These are phyloP conservation scores for Codiaeum variegatum DNA, from an alignment of 441 rosid genomes.

Conservation along the genomic window DNA sequence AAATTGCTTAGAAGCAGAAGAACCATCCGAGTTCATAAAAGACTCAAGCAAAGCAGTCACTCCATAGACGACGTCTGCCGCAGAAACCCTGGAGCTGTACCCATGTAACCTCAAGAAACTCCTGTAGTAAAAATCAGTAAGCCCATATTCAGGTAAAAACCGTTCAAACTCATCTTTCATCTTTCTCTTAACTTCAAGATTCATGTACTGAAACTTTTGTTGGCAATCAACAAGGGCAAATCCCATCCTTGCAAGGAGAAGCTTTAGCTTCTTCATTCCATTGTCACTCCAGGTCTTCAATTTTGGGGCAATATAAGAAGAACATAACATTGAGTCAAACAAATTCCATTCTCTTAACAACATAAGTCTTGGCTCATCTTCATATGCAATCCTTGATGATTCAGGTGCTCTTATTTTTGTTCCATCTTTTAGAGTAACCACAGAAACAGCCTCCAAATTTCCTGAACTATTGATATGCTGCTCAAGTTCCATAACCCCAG, in stretches of 20 bases:
- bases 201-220: conserved; percentile 94
- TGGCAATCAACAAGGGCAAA: conserved; percentile 88
- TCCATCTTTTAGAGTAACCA: conserved; percentile 81
- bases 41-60: conserved; percentile 94
- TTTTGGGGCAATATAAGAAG: conserved; percentile 75
- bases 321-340: conserved; percentile 92
- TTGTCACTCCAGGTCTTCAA: conserved; percentile 94
- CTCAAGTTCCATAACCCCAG: conserved; percentile 95
- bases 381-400: conserved; percentile 75
- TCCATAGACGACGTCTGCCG: conserved; percentile 93
- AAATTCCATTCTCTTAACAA: conserved; percentile 84
- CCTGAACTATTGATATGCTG: conserved; percentile 86
- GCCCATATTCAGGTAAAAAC: conserved; percentile 82
- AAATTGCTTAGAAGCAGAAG: conserved; percentile 82
- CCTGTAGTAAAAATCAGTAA: conserved; percentile 75
- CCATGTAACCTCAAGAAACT: conserved; percentile 79
- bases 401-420: conserved; percentile 84
- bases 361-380: conserved; percentile 88
- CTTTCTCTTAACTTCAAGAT: conserved; percentile 68
- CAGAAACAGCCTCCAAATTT: conserved; percentile 69
- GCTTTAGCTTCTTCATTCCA: conserved; percentile 86
- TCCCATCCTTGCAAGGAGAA: conserved; percentile 89
- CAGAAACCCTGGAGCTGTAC: conserved; percentile 85
- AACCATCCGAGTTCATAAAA: conserved; percentile 60
- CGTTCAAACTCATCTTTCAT: conserved; percentile 85